Evolutionary conservation across 495 filamentous ascomycete genomes (phyloP).

Genomic region (Chaetomidium leptoderma): DNA sequence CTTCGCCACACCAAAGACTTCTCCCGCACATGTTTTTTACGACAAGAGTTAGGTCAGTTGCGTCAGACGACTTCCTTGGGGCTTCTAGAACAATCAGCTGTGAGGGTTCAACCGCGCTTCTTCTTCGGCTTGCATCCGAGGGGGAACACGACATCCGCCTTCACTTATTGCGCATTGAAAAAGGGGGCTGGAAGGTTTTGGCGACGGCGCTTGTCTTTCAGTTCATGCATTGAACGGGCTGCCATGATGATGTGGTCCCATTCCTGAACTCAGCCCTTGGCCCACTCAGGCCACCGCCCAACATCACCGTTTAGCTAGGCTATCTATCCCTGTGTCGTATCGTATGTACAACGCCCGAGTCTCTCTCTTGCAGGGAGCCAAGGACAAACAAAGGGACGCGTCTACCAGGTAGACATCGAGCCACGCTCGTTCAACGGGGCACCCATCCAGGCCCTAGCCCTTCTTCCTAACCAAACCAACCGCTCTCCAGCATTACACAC

Average conservation of each 20-base stretch:
- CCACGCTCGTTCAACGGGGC: background rate
- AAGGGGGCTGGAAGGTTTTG: background rate
- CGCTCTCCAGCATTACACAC: background rate
- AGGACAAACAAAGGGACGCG: too few species aligned
- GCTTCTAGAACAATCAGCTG: conserved; percentile 4
- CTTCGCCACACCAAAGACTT: background rate
- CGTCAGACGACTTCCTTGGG: background rate
- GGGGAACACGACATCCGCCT: background rate
- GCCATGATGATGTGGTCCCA: too few species aligned
- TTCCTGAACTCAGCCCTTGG: too few species aligned
- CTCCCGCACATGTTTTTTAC: too few species aligned
- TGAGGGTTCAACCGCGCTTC: too few species aligned
- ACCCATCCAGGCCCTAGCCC: background rate
- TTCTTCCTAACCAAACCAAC: background rate
- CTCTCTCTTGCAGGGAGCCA: background rate
- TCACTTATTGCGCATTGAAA: background rate
- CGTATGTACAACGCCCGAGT: background rate
- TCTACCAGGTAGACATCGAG: too few species aligned
- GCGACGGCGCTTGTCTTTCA: background rate
- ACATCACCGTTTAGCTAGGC: too few species aligned
- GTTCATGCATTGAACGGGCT: too few species aligned
- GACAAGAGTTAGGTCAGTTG: too few species aligned
- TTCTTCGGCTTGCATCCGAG: too few species aligned
- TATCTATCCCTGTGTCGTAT: background rate
- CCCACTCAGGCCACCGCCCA: too few species aligned